phyloP scores from a whole-genome alignment of 805 yeast species.

The Lipomyces sp. region DNA sequence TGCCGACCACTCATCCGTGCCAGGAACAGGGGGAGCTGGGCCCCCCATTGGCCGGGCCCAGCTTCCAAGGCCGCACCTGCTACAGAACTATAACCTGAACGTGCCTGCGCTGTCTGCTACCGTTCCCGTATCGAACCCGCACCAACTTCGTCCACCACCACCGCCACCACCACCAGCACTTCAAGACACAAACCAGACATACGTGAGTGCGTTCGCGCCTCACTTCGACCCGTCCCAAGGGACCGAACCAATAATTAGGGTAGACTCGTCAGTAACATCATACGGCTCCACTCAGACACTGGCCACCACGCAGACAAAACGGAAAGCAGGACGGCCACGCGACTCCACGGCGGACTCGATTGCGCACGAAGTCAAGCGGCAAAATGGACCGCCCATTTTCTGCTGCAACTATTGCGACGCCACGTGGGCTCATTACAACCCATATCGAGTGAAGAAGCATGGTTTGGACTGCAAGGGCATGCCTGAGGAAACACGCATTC shows the following conservation, averaged over 20 bases:
- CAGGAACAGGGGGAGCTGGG: no score
- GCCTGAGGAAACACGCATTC: slow-evolving; percentile 30
- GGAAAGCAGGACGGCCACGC: slow-evolving; percentile 38
- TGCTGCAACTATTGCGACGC: slow-evolving; percentile 37
- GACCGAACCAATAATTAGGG: neutral
- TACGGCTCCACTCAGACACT: neutral
- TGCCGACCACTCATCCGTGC: neutral
- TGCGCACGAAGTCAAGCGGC: slow-evolving; percentile 37
- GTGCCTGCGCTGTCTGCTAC: neutral
- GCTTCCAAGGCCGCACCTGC: slow-evolving; percentile 6
- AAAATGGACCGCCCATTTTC: slow-evolving; percentile 29
- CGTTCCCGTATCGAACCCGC: neutral
- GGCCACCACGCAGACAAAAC: slow-evolving; percentile 13
- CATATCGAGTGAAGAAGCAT: slow-evolving; percentile 36
- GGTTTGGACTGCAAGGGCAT: slow-evolving; percentile 37
- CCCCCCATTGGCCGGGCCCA: slow-evolving; percentile 2
- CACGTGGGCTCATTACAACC: slow-evolving; percentile 37
- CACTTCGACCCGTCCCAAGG: neutral
- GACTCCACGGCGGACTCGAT: slow-evolving; percentile 37
- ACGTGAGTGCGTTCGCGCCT: neutral
- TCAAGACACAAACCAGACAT: neutral
- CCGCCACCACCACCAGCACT: neutral
- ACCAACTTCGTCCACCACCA: neutral
- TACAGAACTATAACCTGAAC: neutral
- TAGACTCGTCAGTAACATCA: neutral